Base-by-base conservation (phyloP, 768 basidiomycete genomes). In the Lentinula boryana region DNA sequence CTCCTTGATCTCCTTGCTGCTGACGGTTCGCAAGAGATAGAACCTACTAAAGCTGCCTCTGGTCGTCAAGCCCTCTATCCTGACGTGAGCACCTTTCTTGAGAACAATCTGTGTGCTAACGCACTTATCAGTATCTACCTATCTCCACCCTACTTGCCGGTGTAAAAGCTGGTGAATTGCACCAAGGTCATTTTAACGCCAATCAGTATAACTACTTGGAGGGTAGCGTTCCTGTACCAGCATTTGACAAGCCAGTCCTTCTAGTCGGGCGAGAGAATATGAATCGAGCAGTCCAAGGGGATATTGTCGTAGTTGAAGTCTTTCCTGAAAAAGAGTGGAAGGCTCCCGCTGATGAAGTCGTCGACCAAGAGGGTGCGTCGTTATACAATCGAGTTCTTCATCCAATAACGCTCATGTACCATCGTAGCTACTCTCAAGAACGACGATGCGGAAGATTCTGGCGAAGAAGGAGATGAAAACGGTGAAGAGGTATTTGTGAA, bases 171-270 rank as follows among this genome's bases (percentile, higher is more conserved):
- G 93, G 92, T 2, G 77, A 87, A 44, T 81, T 95, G 3, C 84
- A 93, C 68, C 93, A 98, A 75, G 97, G 97, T 0, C 88, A 95
- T 69, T 99, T 96, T 75, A 94, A 91, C 68, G 93, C 95, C 2
- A 97, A 92, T 66, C 87, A 87, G 64, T 99, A 95, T 74, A 98
- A 99, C 71, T 98, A 95, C 67, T 80, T 98, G 13, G 96, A 98
- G 89, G 96, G 95, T 6, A 90, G 80, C 51, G 94, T 97, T 16
- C 78, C 84, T 3, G 87, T 90, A 0, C 84, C 87, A 1, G 82
- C 80, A 0, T 89, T 90, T 66, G 75, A 78, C 33, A 93, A 91
- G 68, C 87, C 92, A 0, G 79, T 98, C 8, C 79, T 98, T 1
- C 78, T 99, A 4, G 81, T 92, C 33, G 95, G 95, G 0, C 80